Percentiles rank a stretch among this genome's conserved stretches.
Evolutionary conservation across 2,329 filamentous ascomycete genomes (phyloP).

Genomic region (Capronia epimyces): DNA sequence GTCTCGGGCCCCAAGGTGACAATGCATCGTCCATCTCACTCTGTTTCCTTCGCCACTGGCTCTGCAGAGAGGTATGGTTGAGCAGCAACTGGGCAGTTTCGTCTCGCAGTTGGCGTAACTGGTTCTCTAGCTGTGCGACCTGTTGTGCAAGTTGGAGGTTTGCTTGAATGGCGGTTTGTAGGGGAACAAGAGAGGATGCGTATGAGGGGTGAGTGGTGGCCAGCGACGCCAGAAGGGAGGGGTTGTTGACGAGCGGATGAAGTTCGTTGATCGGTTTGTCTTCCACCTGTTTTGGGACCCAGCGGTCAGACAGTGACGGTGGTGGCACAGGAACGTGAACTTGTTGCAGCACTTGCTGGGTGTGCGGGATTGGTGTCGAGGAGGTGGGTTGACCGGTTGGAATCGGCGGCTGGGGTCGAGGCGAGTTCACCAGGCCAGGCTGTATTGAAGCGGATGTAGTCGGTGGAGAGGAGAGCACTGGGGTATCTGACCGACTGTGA

Average conservation of each 20-base stretch:
- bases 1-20: conserved; percentile 76
- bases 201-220: conserved; percentile 71
- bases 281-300: conserved; percentile 21
- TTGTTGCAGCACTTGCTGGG: conserved; percentile 14
- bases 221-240: conserved; percentile 66
- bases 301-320: conserved; percentile 17
- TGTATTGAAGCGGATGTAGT: conserved; percentile 30
- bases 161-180: conserved; percentile 61
- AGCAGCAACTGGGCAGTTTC: conserved; percentile 75
- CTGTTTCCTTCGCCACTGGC: conserved; percentile 88
- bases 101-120: conserved; percentile 52
- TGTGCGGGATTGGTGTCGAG: conserved; percentile 27
- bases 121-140: conserved; percentile 41
- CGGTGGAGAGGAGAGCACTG: conserved; percentile 9
- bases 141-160: conserved; percentile 64
- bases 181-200: conserved; percentile 56
- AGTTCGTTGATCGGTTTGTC: conserved; percentile 42
- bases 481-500: conserved; percentile 17
- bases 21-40: conserved; percentile 81
- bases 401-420: conserved; percentile 33
- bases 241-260: conserved; percentile 69
- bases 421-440: conserved; percentile 37
- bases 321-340: conserved; percentile 29
- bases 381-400: conserved; percentile 37
- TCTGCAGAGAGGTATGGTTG: conserved; percentile 76